Evolutionary conservation across 257 asterid genomes (phyloP), one percentile per base, ranked within the genome.

Genomic region (Handroanthus guayacan): DNA sequence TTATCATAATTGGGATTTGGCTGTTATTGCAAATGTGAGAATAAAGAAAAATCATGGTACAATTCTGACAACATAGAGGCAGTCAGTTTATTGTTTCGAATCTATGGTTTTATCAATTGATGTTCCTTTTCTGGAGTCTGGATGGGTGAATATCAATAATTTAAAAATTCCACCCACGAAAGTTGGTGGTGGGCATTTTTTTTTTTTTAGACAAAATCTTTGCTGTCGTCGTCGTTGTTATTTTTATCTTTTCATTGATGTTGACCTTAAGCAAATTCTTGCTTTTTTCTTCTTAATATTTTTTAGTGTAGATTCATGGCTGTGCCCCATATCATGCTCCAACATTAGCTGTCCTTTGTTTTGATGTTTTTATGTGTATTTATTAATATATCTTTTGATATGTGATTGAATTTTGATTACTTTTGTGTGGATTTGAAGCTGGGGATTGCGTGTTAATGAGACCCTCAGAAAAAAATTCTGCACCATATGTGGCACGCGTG

Each of bases 361-460:
- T 51, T 9, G 4, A 57, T 18, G 5, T 2, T 31, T 61, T 61
- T 1, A 1, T 16, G 14, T 9, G 3, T 67, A 52, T 37, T 2
- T 50, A 31, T 64, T 12, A 47, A 39, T 65, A 17, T 58, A 55
- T 44, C 13, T 9, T 54, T 3, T 55, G 51, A 31, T 17, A 12
- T 41, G 67, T 50, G 31, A 47, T 61, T 80, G 66, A 55, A 37
- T 39, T 62, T 62, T 60, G 13, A 63, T 57, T 82, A 52, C 64
- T 17, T 74, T 38, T 50, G 50, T 12, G 6, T 76, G 76, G 58
- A 68, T 64, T 55, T 82, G 86, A 74, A 89, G 97, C 81, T 71
- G 91, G 89, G 58, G 94, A 89, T 64, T 89, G 91, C 69, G 91
- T 89, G 8, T 65, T 85, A 86, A 83, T 91, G 89, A 78, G 87